A percentile compares a stretch with the other conserved stretches of the same genome.
Conservation (phyloP, 768 basidiomycete species). For the Tricholoma flavovirens region DNA sequence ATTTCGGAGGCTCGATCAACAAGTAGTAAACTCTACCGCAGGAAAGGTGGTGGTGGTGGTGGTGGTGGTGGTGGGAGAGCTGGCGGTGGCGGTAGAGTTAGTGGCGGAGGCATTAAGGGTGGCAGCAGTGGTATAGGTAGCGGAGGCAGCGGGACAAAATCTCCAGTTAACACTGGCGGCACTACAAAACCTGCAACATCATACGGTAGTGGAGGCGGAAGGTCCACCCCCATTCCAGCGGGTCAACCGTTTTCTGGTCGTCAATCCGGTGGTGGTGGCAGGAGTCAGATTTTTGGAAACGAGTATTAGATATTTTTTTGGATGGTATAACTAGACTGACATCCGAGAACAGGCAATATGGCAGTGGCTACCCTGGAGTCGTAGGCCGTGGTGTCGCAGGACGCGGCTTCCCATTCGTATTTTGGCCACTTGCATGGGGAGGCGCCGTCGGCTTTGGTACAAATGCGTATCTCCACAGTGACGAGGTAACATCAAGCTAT, state of each 20-base stretch:
- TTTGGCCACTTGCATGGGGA: conserved; percentile 49
- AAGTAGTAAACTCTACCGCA: conserved; percentile 1
- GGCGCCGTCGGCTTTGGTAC: conserved; percentile 15
- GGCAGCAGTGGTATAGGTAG: conserved; percentile 1
- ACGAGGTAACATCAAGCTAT: conserved; percentile 29
- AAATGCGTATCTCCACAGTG: conserved; percentile 13
- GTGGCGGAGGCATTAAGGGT: conserved; percentile 6
- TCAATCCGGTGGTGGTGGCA: conserved; percentile 37
- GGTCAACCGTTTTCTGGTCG: conserved; percentile 34
- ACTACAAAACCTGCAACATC: conserved; percentile 2
- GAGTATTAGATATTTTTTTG: conserved; percentile 19
- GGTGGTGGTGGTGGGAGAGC: too few species aligned
- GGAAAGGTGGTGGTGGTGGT: conserved; percentile 26
- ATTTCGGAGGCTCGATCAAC: conserved; percentile 5
- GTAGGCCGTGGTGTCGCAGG: conserved; percentile 32
- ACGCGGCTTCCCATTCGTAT: conserved; percentile 46
- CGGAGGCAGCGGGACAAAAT: not conserved
- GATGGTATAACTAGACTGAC: not conserved
- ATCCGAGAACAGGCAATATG: conserved; percentile 33
- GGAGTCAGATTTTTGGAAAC: conserved; percentile 33
- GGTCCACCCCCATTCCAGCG: conserved; percentile 22
- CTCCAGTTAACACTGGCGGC: not conserved
- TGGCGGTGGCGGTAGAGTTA: conserved; percentile 8
- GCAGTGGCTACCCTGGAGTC: conserved; percentile 48
- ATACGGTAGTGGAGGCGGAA: conserved; percentile 15